Base-by-base conservation (phyloP, 2,329 filamentous ascomycete genomes). In the Aspergillus sp. region DNA sequence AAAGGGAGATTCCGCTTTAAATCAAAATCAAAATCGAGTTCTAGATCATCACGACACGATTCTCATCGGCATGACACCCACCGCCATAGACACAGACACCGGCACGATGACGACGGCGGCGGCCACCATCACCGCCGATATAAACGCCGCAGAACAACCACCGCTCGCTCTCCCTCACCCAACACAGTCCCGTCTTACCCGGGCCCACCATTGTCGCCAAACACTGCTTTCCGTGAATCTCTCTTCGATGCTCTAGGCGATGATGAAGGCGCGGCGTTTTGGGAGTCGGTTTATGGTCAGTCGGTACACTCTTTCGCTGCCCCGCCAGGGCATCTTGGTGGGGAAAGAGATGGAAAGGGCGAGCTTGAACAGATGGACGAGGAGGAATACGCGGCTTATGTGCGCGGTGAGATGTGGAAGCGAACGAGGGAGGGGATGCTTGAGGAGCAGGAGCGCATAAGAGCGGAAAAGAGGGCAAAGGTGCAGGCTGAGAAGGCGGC, bases 171-270 rank as follows among this genome's bases (percentile, higher is more conserved):
- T 6, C 45, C 53, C 7, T 24, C 43, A 11, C 34, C 47, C 36
- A 20, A 41, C 12, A 36, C 50, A 13, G 6, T 44, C 2, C 54
- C 39, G 34, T 18, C 34, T 34, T 30, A 49, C 45, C 44, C 34
- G 4, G 34, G 9, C 32, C 26, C 43, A 18, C 58, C 63, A 1
- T 78, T 90, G 15, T 85, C 89, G 64, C 82, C 90, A 0, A 87
- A 91, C 41, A 80, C 83, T 0, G 91, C 93, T 1, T 99, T 99
- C 73, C 88, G 91, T 30, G 91, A 96, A 73, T 96, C 92, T 0
- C 86, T 99, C 5, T 98, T 98, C 76, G 95, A 99, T 73, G 95
- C 95, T 32, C 88, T 99, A 75, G 93, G 92, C 38, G 95, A 99
- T 74, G 93, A 98, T 70, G 95, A 99, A 76, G 95, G 93, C 47